A percentile compares a stretch with the other conserved stretches of the same genome.
These are phyloP conservation scores for Claviceps monticola DNA, from an alignment of 2,329 filamentous ascomycete species.

Conservation along the genomic window DNA sequence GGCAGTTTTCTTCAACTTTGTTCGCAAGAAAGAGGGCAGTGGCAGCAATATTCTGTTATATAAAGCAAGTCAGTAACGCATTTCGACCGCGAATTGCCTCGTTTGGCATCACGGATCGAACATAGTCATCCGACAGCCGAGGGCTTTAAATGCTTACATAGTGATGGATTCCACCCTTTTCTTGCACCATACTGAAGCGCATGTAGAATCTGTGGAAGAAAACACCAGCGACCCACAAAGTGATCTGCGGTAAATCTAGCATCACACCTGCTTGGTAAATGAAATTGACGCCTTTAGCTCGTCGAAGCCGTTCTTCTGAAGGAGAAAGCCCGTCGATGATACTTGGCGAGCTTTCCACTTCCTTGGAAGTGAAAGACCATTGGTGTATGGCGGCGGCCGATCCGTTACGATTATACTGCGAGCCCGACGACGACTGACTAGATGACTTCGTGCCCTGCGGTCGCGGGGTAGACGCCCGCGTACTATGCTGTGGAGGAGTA, in stretches of 20 bases:
- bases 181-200: conserved; percentile 67
- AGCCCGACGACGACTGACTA: conserved; percentile 27
- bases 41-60: conserved; percentile 60
- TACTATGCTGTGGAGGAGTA: conserved; percentile 43
- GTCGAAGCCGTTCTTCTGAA: conserved; percentile 63
- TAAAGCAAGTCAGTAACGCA: background rate
- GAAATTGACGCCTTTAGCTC: conserved; percentile 91
- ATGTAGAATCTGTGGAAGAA: conserved; percentile 97
- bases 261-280: conserved; percentile 89
- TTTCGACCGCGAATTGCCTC: background rate
- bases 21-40: conserved; percentile 88
- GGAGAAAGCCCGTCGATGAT: conserved; percentile 67
- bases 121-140: background rate
- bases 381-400: conserved; percentile 38
- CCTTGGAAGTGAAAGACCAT: conserved; percentile 81
- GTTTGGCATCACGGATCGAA: background rate
- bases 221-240: conserved; percentile 78
- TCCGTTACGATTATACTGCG: conserved; percentile 24
- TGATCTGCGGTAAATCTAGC: conserved; percentile 82
- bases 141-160: conserved; percentile 49
- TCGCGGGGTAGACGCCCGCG: conserved; percentile 40
- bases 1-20: conserved; percentile 93
- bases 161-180: conserved; percentile 70
- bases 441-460: conserved; percentile 30
- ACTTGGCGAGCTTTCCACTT: conserved; percentile 71